These are phyloP conservation scores for Acanthamoeba lenticulata DNA, from an alignment of 208 protist species.

Conservation along the genomic window DNA sequence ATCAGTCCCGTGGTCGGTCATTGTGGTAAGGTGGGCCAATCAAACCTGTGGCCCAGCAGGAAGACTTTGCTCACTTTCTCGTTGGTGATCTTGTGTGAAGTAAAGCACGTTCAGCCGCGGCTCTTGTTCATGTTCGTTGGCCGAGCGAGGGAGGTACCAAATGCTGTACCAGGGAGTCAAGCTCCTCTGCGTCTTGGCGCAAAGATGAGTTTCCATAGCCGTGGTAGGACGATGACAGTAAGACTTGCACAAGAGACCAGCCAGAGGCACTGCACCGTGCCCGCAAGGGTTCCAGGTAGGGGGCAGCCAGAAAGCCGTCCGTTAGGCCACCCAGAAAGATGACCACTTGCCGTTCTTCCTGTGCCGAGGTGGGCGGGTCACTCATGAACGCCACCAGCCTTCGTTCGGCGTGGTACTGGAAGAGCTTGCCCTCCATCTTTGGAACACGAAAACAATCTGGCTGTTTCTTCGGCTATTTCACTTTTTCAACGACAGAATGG, in stretches of 20 bases:
- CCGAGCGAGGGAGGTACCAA: background rate
- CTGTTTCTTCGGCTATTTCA: too few species aligned
- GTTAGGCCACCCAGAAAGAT: background rate
- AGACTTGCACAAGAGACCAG: conserved; percentile 21
- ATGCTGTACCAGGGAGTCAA: background rate
- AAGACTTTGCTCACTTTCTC: background rate
- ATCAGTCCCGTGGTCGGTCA: background rate
- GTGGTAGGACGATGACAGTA: background rate
- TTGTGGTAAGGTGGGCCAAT: background rate
- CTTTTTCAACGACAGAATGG: background rate
- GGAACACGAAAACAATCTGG: background rate
- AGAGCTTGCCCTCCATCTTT: background rate
- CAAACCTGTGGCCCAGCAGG: conserved; percentile 7
- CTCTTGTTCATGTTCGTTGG: background rate
- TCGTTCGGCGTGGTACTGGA: background rate
- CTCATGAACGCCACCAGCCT: conserved; percentile 2
- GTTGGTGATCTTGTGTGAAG: background rate
- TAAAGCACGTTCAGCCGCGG: background rate
- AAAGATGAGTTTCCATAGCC: background rate
- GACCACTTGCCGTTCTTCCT: background rate
- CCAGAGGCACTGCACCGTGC: background rate
- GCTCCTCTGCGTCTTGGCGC: background rate
- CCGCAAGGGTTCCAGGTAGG: background rate
- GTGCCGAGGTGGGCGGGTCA: background rate
- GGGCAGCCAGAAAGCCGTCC: background rate